phyloP scores from a whole-genome alignment of 371 early-diverging fungal genomes.

The Mycotypha africana region DNA sequence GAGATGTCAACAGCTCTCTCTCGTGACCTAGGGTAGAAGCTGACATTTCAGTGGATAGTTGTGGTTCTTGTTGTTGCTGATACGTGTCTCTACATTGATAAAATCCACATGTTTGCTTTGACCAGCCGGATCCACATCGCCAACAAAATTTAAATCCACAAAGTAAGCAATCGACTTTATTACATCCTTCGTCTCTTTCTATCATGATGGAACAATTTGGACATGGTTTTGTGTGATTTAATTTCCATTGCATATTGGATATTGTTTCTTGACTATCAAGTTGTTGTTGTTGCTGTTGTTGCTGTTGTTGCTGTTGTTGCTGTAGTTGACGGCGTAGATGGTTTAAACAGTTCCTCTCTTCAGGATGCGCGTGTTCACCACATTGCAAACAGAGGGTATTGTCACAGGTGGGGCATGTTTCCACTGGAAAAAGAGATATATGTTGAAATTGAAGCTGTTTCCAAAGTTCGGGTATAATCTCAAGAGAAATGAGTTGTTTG shows the following conservation, averaged over 20 bases:
- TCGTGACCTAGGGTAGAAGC: not conserved
- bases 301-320: no score
- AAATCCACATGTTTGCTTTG: conserved; percentile 33
- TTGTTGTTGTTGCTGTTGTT: no score
- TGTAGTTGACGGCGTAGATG: no score
- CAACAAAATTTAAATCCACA: conserved; percentile 75
- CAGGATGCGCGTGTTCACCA: conserved; percentile 41
- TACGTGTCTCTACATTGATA: conserved; percentile 28
- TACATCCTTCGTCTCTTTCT: conserved; percentile 75
- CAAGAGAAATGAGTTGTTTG: conserved; percentile 46
- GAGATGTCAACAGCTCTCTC: no score
- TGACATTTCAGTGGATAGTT: not conserved
- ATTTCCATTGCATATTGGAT: conserved; percentile 39
- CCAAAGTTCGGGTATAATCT: conserved; percentile 60
- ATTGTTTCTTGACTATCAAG: conserved; percentile 7
- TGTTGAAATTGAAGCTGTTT: conserved; percentile 69
- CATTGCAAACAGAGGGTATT: conserved; percentile 49
- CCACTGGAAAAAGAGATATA: conserved; percentile 52
- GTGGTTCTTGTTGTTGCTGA: not conserved
- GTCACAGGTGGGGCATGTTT: conserved; percentile 35
- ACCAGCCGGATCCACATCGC: conserved; percentile 43
- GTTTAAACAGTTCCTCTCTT: conserved; percentile 35
- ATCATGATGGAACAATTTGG: conserved; percentile 72
- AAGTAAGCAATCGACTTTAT: conserved; percentile 69
- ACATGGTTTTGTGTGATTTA: conserved; percentile 53